These are phyloP conservation scores for Suillus bovinus DNA, from an alignment of 768 basidiomycete species.

Conservation along the genomic window DNA sequence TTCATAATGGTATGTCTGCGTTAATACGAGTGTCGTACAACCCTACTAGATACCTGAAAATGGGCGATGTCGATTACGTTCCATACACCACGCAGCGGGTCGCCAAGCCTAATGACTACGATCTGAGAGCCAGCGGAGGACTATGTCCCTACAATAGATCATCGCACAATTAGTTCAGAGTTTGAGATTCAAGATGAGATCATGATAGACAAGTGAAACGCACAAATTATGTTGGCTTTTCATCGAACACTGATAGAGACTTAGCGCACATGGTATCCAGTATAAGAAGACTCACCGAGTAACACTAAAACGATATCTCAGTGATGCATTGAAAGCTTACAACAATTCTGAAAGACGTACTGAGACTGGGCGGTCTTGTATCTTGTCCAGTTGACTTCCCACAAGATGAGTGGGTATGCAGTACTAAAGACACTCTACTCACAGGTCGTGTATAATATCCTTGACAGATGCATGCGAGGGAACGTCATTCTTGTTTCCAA, in stretches of 20 bases:
- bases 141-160: constrained; percentile 63
- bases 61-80: neutral
- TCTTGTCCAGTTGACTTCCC: constrained; percentile 73
- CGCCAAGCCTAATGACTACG: constrained; percentile 57
- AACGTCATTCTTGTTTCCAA: constrained; percentile 94
- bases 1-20: neutral
- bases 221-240: constrained; percentile 93
- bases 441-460: constrained; percentile 81
- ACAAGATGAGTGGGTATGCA: neutral
- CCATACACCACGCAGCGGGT: neutral
- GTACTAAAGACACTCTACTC: constrained; percentile 25
- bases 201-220: constrained; percentile 26
- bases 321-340: constrained; percentile 6
- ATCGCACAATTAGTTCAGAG: neutral
- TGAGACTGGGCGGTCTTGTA: constrained; percentile 80
- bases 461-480: constrained; percentile 75
- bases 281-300: constrained; percentile 59
- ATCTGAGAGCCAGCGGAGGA: constrained; percentile 83
- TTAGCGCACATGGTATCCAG: constrained; percentile 6
- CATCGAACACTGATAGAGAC: constrained; percentile 78
- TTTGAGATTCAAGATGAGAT: neutral
- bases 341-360: constrained; percentile 45
- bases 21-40: neutral
- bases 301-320: constrained; percentile 51
- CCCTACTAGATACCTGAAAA: neutral